Evolutionary conservation across 202 grass and related monocot genomes (phyloP), one percentile per base, ranked within the genome.

Genomic region (Cymbopogon flexuosus): DNA sequence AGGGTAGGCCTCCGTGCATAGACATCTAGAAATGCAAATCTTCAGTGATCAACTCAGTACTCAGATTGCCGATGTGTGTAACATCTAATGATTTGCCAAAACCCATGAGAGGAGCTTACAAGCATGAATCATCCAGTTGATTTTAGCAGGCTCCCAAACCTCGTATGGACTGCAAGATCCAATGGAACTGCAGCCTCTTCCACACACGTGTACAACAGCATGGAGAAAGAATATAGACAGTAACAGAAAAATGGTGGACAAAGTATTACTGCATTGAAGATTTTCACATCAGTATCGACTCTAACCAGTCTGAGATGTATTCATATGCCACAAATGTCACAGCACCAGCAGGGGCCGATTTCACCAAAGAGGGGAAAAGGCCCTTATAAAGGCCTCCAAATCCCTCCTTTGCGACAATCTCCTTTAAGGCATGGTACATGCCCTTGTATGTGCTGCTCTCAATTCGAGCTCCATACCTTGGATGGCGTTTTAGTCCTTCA

Each of bases 301-400:
- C 90, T 92, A 99, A 86, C 87, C 85, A 91, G 73, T 91, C 86
- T 60, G 96, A 99, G 77, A 91, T 91, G 84, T 93, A 86, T 80
- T 99, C 92, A 24, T 95, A 99, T 74, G 92, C 88, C 84, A 96
- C 68, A 81, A 99, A 99, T 24, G 96, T 99, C 77, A 99, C 92
- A 13, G 96, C 96, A 79, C 88, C 90, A 72, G 96, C 96, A 56
- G 96, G 96, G 60, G 96, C 96, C 13, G 96, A 95, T 88, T 99
- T 99, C 75, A 99, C 86, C 54, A 99, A 54, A 36, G 92, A 95
- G 10, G 96, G 96, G 46, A 95, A 83, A 75, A 99, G 91, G 43
- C 96, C 96, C 80, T 99, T 99, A 74, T 95, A 99, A 70, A 99
- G 88, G 60, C 90, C 92, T 59, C 87, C 76, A 54, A 83, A 66